A percentile compares a stretch with the other conserved stretches of the same genome.
Conservation (phyloP, 2,329 filamentous ascomycete genomes). For the Fusarium caatingaense region DNA sequence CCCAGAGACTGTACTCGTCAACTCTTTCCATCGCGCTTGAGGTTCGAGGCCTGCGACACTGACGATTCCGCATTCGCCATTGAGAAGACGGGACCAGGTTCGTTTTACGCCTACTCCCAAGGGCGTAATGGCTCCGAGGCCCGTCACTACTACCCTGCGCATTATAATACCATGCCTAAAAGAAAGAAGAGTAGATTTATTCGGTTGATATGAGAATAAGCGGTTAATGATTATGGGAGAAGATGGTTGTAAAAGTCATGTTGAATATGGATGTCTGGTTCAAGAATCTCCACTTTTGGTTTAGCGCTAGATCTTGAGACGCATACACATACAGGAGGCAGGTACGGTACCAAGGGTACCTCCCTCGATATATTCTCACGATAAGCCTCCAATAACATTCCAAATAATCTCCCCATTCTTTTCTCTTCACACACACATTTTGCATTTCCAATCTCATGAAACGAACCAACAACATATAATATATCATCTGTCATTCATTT, state of each 20-base stretch:
- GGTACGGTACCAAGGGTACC: neutral
- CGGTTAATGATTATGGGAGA: neutral
- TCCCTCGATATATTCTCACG: conserved; percentile 11
- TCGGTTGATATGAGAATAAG: neutral
- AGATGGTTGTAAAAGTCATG: conserved; percentile 10
- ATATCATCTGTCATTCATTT: neutral
- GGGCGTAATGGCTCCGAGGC: conserved; percentile 84
- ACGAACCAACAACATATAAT: neutral
- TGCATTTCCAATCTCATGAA: neutral
- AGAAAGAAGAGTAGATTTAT: neutral
- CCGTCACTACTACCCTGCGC: conserved; percentile 85
- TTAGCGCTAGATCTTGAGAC: conserved; percentile 34
- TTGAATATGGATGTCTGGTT: neutral
- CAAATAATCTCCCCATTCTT: neutral
- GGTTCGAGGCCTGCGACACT: conserved; percentile 73
- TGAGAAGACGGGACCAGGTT: conserved; percentile 84
- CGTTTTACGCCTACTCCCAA: conserved; percentile 81
- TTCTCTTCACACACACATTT: neutral
- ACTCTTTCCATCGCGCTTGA: conserved; percentile 69
- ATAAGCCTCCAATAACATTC: conserved; percentile 25
- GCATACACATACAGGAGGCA: neutral
- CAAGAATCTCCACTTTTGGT: conserved; percentile 25
- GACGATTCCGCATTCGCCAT: conserved; percentile 82
- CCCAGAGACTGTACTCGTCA: conserved; percentile 88
- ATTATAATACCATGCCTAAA: conserved; percentile 60